These are phyloP conservation scores for Candida ipomoeae DNA, from an alignment of 805 yeast genomes.

Conservation along the genomic window DNA sequence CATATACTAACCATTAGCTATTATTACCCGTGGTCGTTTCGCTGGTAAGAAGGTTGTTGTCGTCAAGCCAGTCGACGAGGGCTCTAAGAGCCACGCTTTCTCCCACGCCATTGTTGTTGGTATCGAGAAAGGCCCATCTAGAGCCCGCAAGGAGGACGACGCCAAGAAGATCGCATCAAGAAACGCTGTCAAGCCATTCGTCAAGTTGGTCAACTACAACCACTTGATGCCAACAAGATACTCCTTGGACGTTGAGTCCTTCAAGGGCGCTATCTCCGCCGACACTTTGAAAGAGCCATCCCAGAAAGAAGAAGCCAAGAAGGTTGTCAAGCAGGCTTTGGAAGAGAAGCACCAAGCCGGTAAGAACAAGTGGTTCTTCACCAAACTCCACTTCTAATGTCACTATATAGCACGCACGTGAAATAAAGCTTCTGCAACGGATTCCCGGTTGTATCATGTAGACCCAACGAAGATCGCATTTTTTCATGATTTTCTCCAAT, in stretches of 20 bases:
- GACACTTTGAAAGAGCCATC: constrained; percentile 97
- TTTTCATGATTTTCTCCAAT: no score
- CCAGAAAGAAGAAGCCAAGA: constrained; percentile 98
- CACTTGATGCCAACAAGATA: constrained; percentile 99
- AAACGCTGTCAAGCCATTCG: constrained; percentile 98
- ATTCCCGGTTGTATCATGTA: no score
- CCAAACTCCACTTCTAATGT: constrained; percentile 86
- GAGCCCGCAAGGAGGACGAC: constrained; percentile 92
- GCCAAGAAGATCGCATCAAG: constrained; percentile 96
- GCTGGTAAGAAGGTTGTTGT: constrained; percentile 99
- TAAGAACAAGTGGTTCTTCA: constrained; percentile 99
- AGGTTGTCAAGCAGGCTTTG: constrained; percentile 97
- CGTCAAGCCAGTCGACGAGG: constrained; percentile 97
- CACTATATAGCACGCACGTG: constrained; percentile 19
- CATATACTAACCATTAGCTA: constrained; percentile 52
- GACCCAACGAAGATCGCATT: no score
- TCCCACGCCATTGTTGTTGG: constrained; percentile 99
- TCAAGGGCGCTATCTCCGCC: constrained; percentile 86
- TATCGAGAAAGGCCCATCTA: constrained; percentile 96
- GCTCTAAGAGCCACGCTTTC: constrained; percentile 97
- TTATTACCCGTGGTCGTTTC: constrained; percentile 99
- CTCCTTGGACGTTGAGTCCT: constrained; percentile 93
- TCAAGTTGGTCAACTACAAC: constrained; percentile 99
- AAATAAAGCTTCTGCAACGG: constrained; percentile 21
- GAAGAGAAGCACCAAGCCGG: constrained; percentile 99